Evolutionary conservation across 1,139 yeast genomes (phyloP), one percentile per base, ranked within the genome.

Genomic region (Blastobotrys arbuscula): DNA sequence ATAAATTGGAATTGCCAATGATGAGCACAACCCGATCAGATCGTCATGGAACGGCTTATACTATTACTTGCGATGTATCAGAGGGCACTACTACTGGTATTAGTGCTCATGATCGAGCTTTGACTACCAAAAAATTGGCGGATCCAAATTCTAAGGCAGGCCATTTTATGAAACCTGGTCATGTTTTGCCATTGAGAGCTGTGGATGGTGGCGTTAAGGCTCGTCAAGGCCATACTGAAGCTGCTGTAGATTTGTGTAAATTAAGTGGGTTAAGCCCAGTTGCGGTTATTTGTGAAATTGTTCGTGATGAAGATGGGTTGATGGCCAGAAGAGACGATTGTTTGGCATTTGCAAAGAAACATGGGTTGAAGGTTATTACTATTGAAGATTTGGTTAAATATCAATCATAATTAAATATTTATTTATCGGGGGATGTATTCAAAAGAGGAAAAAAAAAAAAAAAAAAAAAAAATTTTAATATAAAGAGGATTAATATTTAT

Each of bases 141-240:
- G 76, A 79, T 55, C 72, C 84, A 2, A 54, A 60, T 7, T 66
- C 82, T 13, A 73, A 71, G 48, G 75, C 95, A 0, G 71, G 60
- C 0, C 88, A 86, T 55, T 87, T 92, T 63, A 72, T 87, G 61
- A 81, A 84, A 62, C 99, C 99, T 0, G 99, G 98, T 24, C 98
- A 94, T 63, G 70, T 92, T 36, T 79, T 92, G 55, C 99, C 99
- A 2, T 74, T 94, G 61, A 77, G 97, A 59, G 97, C 97, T 2
- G 86, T 77, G 19, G 86, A 86, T 23, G 96, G 96, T 1, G 83
- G 95, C 44, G 81, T 92, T 51, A 73, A 79, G 50, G 72, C 73
- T 47, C 84, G 99, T 73, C 75, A 87, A 55, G 98, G 99, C n/a
- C 99, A 94, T 65, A 94, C 99, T 7, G 99, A 94, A 69, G 97